These are phyloP conservation scores for Apiospora sp. DNA, from an alignment of 2,329 filamentous ascomycete species.

Conservation along the genomic window DNA sequence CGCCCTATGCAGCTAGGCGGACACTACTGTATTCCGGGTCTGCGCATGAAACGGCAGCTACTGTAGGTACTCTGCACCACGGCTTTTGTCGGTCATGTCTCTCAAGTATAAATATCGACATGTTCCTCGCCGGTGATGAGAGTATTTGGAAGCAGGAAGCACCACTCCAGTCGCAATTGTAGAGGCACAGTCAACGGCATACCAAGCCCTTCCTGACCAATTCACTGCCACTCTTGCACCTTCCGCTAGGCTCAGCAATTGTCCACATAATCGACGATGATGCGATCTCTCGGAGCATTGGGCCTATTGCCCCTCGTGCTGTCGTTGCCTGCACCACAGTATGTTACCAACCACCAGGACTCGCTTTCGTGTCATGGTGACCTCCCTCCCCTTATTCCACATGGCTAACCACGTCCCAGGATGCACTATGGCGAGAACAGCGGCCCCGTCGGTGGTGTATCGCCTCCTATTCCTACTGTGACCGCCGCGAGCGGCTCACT, in stretches of 20 bases:
- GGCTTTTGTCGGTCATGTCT: neutral
- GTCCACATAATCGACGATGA: conserved; percentile 12
- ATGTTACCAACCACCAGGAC: neutral
- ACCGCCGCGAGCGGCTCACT: conserved; percentile 49
- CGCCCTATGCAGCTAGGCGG: neutral
- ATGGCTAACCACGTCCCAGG: conserved; percentile 32
- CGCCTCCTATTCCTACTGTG: conserved; percentile 47
- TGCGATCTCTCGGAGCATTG: conserved; percentile 21
- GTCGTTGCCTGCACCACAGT: conserved; percentile 28
- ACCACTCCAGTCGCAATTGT: neutral
- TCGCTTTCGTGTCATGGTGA: neutral
- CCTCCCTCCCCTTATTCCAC: too few relatives aligned
- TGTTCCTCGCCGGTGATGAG: neutral
- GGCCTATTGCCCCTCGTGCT: conserved; percentile 26
- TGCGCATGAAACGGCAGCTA: neutral
- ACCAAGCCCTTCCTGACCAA: neutral
- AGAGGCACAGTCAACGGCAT: neutral
- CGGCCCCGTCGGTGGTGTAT: conserved; percentile 51
- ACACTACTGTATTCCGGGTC: neutral
- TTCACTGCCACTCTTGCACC: neutral
- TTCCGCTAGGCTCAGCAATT: neutral
- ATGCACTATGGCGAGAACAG: conserved; percentile 53
- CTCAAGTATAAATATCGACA: neutral
- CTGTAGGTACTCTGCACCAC: neutral
- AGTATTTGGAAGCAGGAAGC: neutral